Evolutionary conservation across 1,284 basidiomycete species (phyloP).

Genomic region (Entoloma clypeatum): DNA sequence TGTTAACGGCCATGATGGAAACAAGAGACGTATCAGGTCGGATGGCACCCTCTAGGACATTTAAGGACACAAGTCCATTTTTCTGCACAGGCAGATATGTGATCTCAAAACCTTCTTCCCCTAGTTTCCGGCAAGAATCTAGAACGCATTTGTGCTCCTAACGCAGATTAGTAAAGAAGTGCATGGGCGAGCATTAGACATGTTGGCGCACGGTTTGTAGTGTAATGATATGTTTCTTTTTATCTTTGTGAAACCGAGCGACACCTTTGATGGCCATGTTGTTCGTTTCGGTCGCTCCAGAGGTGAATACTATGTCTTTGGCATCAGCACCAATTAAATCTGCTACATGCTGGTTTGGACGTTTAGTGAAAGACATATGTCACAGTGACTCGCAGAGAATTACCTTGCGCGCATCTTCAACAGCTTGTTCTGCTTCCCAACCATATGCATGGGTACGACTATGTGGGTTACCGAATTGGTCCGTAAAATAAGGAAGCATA

Average conservation of each 20-base stretch:
- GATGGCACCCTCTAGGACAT: slow-evolving; percentile 77
- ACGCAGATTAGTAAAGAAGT: slow-evolving; percentile 12
- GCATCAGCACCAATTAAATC: slow-evolving; percentile 90
- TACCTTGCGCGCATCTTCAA: slow-evolving; percentile 88
- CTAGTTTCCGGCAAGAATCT: slow-evolving; percentile 93
- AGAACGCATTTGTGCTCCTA: slow-evolving; percentile 99
- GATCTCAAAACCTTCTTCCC: slow-evolving; percentile 96
- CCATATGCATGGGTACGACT: slow-evolving; percentile 98
- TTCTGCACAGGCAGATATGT: slow-evolving; percentile 93
- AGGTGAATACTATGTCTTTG: slow-evolving; percentile 98
- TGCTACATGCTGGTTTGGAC: slow-evolving; percentile 68
- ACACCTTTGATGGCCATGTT: slow-evolving; percentile 99
- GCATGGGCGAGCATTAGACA: slow-evolving; percentile 6
- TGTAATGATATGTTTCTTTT: slow-evolving; percentile 88
- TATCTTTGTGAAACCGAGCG: slow-evolving; percentile 89
- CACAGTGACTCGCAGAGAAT: slow-evolving; percentile 14
- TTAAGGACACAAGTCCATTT: slow-evolving; percentile 82
- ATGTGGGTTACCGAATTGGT: slow-evolving; percentile 98
- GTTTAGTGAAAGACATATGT: slow-evolving; percentile 14
- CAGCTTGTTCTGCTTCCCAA: slow-evolving; percentile 96
- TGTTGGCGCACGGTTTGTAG: slow-evolving; percentile 72
- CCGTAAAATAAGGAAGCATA: slow-evolving; percentile 95
- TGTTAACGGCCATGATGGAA: slow-evolving; percentile 99
- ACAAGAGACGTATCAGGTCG: slow-evolving; percentile 86
- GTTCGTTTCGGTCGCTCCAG: slow-evolving; percentile 97